Percentiles rank a stretch among this genome's conserved stretches.
phyloP scores from a whole-genome alignment of 257 asterid genomes.

The Solanum peruvianum region DNA sequence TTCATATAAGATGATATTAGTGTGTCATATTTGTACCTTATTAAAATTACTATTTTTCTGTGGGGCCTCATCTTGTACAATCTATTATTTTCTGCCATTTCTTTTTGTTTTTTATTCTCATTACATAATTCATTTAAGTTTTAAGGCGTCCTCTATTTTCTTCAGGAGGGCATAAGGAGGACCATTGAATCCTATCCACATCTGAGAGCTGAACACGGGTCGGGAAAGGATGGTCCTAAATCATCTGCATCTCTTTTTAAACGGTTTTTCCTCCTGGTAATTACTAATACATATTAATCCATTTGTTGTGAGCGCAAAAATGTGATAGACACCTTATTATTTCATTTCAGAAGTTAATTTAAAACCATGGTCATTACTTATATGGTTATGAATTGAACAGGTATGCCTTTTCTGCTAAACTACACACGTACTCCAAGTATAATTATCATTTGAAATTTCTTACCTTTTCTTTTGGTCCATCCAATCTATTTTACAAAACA shows the following conservation, averaged over 20 bases:
- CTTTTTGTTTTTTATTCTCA: background rate
- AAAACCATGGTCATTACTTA: background rate
- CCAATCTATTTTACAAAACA: background rate
- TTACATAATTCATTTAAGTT: background rate
- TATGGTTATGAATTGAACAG: background rate
- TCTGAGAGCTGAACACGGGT: slow-evolving; percentile 55
- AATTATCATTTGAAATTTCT: background rate
- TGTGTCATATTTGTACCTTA: background rate
- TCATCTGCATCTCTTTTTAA: slow-evolving; percentile 41
- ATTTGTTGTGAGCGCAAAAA: background rate
- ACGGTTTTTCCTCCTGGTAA: background rate
- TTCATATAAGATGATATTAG: background rate
- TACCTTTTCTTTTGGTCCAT: background rate
- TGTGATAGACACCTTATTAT: background rate
- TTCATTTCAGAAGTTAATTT: background rate
- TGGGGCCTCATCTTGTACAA: background rate
- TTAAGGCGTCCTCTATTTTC: background rate
- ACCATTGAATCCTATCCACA: slow-evolving; percentile 76
- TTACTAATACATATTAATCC: background rate
- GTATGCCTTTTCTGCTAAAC: background rate
- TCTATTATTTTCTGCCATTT: background rate
- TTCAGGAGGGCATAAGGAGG: slow-evolving; percentile 82
- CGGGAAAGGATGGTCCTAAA: slow-evolving; percentile 49
- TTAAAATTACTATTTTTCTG: background rate
- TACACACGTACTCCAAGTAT: background rate